These are phyloP conservation scores for Colletotrichum cordylinicola DNA, from an alignment of 2,329 filamentous ascomycete genomes.

Conservation along the genomic window DNA sequence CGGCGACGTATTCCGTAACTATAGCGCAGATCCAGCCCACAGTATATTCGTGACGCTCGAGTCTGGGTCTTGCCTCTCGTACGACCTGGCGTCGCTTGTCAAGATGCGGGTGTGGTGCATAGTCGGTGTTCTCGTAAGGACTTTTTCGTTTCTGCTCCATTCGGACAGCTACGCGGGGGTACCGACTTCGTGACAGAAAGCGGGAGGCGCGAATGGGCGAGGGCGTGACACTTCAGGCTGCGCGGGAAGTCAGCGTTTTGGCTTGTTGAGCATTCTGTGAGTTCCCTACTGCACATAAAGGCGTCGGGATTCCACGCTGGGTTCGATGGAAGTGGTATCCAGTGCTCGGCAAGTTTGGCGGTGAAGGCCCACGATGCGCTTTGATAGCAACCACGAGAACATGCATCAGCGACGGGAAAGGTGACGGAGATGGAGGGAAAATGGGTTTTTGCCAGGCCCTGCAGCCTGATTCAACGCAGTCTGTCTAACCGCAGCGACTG, in stretches of 20 bases:
- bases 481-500: not conserved
- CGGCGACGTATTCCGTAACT: not conserved
- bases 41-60: not conserved
- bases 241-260: not conserved
- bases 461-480: not conserved
- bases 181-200: not conserved
- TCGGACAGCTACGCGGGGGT: rapidly evolving
- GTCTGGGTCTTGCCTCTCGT: not conserved
- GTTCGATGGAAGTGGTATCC: not conserved
- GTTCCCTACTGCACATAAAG: not conserved
- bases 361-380: rapidly evolving
- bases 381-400: rapidly evolving
- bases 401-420: not conserved
- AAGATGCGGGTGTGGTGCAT: not conserved
- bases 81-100: not conserved
- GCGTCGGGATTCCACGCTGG: not conserved
- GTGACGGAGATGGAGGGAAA: not conserved
- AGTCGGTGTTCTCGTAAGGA: not conserved
- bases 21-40: constrained; percentile 19
- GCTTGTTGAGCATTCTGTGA: not conserved
- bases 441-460: not conserved
- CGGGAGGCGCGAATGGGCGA: not conserved
- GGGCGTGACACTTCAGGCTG: not conserved
- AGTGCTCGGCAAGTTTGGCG: not conserved
- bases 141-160: not conserved